Conservation (phyloP, 441 rosid species). For the Erodium texanum region DNA sequence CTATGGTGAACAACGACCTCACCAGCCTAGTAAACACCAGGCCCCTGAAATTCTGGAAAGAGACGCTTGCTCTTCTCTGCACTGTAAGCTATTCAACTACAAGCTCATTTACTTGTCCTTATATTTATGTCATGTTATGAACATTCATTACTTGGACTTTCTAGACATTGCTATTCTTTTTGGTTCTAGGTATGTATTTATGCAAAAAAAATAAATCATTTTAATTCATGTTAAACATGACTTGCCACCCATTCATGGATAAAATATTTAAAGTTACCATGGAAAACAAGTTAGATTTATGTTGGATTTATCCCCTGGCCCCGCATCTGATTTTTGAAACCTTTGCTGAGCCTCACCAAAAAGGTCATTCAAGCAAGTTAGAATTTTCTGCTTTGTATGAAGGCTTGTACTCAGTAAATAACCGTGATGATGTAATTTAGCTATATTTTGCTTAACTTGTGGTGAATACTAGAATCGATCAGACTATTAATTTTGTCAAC, state of each 20-base stretch:
- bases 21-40: slow-evolving; percentile 61
- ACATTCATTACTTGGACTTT: too few relatives aligned
- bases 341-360: not conserved
- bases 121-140: too few relatives aligned
- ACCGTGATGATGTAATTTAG: not conserved
- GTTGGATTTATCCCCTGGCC: not conserved
- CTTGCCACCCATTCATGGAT: not conserved
- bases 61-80: slow-evolving; percentile 90
- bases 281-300: not conserved
- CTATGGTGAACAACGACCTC: slow-evolving; percentile 93
- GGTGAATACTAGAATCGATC: not conserved
- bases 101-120: too few relatives aligned
- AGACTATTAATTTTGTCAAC: not conserved
- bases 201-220: not conserved
- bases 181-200: not conserved
- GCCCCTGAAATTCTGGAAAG: slow-evolving; percentile 90
- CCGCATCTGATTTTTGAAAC: not conserved
- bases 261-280: not conserved
- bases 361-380: not conserved
- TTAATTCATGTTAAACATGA: not conserved
- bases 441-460: not conserved
- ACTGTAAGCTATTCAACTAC: slow-evolving; percentile 52
- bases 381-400: not conserved
- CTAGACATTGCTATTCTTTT: not conserved
- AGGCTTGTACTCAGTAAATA: not conserved